Conservation (phyloP, 2,329 filamentous ascomycete species). For the Phaeosphaeriaceae sp. region DNA sequence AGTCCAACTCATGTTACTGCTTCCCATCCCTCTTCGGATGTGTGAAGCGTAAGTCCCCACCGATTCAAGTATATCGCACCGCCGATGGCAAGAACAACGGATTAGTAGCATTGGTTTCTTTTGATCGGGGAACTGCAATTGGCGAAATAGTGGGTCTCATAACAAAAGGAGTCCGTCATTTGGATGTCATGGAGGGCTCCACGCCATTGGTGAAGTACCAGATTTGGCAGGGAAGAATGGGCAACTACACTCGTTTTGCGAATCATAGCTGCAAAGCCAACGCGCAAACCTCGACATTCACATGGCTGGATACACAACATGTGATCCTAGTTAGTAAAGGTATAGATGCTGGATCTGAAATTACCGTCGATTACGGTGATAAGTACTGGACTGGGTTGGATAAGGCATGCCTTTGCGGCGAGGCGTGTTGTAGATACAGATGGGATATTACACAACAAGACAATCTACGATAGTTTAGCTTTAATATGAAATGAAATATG, state of each 20-base stretch:
- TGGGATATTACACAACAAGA: constrained; percentile 6
- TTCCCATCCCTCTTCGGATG: constrained; percentile 61
- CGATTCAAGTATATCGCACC: constrained; percentile 62
- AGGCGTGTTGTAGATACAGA: constrained; percentile 58
- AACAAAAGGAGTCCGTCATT: constrained; percentile 58
- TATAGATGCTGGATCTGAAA: constrained; percentile 59
- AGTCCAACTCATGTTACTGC: constrained; percentile 59
- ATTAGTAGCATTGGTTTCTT: constrained; percentile 53
- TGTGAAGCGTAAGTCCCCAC: constrained; percentile 47
- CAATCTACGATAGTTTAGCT: not conserved
- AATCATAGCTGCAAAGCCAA: constrained; percentile 66
- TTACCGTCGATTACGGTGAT: constrained; percentile 65
- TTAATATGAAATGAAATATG: too few species aligned
- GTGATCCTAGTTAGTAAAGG: constrained; percentile 64
- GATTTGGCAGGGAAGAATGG: constrained; percentile 63
- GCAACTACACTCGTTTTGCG: constrained; percentile 65
- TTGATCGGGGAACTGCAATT: constrained; percentile 60
- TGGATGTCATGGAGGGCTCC: constrained; percentile 62
- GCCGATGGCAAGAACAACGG: constrained; percentile 63
- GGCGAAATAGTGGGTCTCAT: constrained; percentile 64
- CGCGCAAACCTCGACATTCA: constrained; percentile 62
- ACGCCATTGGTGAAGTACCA: constrained; percentile 63
- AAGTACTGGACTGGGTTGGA: constrained; percentile 64
- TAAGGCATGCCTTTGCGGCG: constrained; percentile 62
- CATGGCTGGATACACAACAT: constrained; percentile 62